These are phyloP conservation scores for Phytophthora cryptogea DNA, from an alignment of 352 stramenopile species.

Conservation along the genomic window DNA sequence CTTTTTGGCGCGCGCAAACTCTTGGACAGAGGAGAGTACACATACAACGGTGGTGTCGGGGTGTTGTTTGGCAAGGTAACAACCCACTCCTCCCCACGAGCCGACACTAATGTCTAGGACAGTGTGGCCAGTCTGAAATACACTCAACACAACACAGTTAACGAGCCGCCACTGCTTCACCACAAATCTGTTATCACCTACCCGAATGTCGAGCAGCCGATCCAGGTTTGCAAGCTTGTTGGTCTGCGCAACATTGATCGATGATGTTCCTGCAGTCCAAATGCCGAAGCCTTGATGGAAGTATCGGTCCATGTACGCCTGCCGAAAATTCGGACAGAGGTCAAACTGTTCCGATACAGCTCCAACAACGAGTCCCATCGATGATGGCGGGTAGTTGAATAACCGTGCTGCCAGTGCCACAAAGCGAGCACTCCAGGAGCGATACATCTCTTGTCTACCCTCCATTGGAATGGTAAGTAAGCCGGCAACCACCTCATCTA, in stretches of 20 bases:
- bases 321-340: slow-evolving; percentile 67
- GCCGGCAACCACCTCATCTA: slow-evolving; percentile 75
- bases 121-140: slow-evolving; percentile 46
- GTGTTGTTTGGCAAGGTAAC: slow-evolving; percentile 70
- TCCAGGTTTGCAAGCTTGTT: slow-evolving; percentile 75
- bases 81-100: slow-evolving; percentile 80
- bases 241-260: slow-evolving; percentile 64
- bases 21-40: slow-evolving; percentile 59
- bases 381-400: slow-evolving; percentile 80
- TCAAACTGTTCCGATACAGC: slow-evolving; percentile 79
- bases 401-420: slow-evolving; percentile 72
- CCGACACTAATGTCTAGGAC: slow-evolving; percentile 86
- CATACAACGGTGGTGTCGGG: slow-evolving; percentile 52
- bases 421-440: slow-evolving; percentile 79
- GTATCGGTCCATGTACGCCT: slow-evolving; percentile 78
- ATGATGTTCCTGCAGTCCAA: slow-evolving; percentile 52
- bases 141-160: slow-evolving; percentile 4
- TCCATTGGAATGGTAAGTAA: slow-evolving; percentile 85
- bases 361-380: slow-evolving; percentile 67
- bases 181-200: slow-evolving; percentile 21
- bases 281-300: slow-evolving; percentile 79
- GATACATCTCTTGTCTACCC: slow-evolving; percentile 85
- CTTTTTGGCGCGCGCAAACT: slow-evolving; percentile 59
- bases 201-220: slow-evolving; percentile 61
- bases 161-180: neutral